Conservation (phyloP, 192 early-diverging fungal species). For the Dissophora globulifera region DNA sequence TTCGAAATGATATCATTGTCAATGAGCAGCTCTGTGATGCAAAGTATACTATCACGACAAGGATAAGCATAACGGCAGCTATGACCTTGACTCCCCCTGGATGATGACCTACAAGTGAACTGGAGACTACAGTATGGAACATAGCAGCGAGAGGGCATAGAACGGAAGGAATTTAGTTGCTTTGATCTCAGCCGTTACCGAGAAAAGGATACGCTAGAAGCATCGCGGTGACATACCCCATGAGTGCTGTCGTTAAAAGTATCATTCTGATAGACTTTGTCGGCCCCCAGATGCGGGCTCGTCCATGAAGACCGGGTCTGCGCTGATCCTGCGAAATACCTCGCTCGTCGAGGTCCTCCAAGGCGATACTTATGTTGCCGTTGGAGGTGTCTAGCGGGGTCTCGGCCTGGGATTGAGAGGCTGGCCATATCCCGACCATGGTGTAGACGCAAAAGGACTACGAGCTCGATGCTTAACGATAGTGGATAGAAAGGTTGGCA, state of each 20-base stretch:
- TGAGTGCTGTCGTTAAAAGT: slow-evolving; percentile 64
- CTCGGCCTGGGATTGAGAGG: not conserved
- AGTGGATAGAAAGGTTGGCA: not conserved
- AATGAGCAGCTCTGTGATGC: not conserved
- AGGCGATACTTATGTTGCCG: not conserved
- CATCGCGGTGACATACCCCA: slow-evolving; percentile 50
- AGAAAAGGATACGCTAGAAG: not conserved
- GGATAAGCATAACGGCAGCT: too few relatives aligned
- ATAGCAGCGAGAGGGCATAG: not conserved
- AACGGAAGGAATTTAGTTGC: not conserved
- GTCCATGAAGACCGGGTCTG: slow-evolving; percentile 38
- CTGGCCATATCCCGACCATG: not conserved
- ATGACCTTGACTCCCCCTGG: too few relatives aligned
- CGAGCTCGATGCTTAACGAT: not conserved
- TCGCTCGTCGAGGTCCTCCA: not conserved
- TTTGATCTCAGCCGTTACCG: too few relatives aligned
- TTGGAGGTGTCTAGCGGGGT: not conserved
- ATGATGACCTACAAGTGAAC: slow-evolving; percentile 68
- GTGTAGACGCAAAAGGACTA: not conserved
- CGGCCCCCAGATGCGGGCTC: slow-evolving; percentile 50
- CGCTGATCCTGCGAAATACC: not conserved
- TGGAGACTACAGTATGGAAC: slow-evolving; percentile 57
- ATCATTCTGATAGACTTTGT: slow-evolving; percentile 59
- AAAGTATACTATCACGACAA: too few relatives aligned
- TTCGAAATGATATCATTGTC: slow-evolving; percentile 34